Conservation (phyloP, 768 basidiomycete genomes). For the Psilocybe cyanescens region DNA sequence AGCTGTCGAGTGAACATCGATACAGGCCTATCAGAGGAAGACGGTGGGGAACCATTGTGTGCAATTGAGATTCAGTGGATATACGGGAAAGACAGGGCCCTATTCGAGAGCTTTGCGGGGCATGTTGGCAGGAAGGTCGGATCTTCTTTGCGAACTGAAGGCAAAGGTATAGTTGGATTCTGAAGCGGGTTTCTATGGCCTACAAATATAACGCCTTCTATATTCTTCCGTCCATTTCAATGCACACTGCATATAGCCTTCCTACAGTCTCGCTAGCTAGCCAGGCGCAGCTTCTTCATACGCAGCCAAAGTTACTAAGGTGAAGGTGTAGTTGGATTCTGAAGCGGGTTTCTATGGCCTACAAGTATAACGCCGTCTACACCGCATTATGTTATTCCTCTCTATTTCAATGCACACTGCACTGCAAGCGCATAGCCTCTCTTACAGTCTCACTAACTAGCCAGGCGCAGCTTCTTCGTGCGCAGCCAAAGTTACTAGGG, state of each 20-base stretch:
- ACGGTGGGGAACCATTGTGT: background rate
- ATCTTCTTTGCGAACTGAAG: background rate
- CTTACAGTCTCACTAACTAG: no score
- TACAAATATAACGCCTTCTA: background rate
- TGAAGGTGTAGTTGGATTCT: background rate
- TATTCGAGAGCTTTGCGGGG: constrained; percentile 72
- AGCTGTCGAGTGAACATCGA: constrained; percentile 14
- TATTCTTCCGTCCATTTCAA: background rate
- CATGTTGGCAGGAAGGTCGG: constrained; percentile 61
- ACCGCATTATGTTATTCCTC: no score
- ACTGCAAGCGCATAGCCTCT: background rate
- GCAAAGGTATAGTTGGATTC: background rate
- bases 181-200: background rate
- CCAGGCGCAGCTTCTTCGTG: background rate
- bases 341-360: background rate
- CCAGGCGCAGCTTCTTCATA: no score
- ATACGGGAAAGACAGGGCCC: constrained; percentile 53
- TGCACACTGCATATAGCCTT: background rate
- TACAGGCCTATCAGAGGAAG: background rate
- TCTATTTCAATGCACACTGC: background rate
- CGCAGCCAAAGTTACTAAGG: no score
- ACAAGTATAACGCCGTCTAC: background rate
- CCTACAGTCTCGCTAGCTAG: no score
- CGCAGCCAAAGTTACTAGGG: background rate
- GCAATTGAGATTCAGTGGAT: constrained; percentile 63